These are phyloP conservation scores for Anisodus tanguticus DNA, from an alignment of 257 asterid genomes.

Conservation along the genomic window DNA sequence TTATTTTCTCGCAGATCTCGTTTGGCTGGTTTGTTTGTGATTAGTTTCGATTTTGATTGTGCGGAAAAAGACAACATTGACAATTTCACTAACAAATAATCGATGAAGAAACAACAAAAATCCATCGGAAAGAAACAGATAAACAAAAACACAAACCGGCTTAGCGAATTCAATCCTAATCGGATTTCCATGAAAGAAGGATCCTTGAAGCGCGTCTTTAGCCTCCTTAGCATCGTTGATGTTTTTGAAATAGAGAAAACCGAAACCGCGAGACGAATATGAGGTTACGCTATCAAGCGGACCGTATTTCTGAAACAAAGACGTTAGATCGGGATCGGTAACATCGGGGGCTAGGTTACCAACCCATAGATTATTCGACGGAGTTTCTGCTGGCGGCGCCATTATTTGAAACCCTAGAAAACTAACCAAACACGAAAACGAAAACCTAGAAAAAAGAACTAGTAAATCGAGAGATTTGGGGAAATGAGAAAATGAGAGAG, in stretches of 20 bases:
- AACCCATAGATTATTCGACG: conserved; percentile 86
- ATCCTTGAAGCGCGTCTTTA: conserved; percentile 72
- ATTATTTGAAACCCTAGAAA: conserved; percentile 27
- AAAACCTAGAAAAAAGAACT: background rate
- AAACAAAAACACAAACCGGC: conserved; percentile 77
- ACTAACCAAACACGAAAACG: background rate
- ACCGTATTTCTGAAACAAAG: conserved; percentile 67
- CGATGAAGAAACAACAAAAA: conserved; percentile 13
- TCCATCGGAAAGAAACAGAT: conserved; percentile 35
- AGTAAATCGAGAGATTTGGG: background rate
- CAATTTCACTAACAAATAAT: background rate
- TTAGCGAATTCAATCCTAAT: conserved; percentile 86
- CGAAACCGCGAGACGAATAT: conserved; percentile 78
- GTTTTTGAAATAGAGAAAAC: conserved; percentile 67
- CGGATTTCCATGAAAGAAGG: conserved; percentile 59
- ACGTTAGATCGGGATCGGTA: conserved; percentile 64
- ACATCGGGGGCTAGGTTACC: conserved; percentile 76
- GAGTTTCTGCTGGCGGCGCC: conserved; percentile 55
- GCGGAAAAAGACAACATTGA: background rate
- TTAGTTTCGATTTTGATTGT: background rate
- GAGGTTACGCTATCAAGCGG: conserved; percentile 67
- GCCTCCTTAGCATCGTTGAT: conserved; percentile 76
- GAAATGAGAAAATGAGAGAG: background rate
- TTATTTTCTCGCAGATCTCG: background rate
- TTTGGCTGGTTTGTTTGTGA: background rate